These are phyloP conservation scores for Colletotrichum gigasporum DNA, from an alignment of 2,329 filamentous ascomycete genomes.

Conservation along the genomic window DNA sequence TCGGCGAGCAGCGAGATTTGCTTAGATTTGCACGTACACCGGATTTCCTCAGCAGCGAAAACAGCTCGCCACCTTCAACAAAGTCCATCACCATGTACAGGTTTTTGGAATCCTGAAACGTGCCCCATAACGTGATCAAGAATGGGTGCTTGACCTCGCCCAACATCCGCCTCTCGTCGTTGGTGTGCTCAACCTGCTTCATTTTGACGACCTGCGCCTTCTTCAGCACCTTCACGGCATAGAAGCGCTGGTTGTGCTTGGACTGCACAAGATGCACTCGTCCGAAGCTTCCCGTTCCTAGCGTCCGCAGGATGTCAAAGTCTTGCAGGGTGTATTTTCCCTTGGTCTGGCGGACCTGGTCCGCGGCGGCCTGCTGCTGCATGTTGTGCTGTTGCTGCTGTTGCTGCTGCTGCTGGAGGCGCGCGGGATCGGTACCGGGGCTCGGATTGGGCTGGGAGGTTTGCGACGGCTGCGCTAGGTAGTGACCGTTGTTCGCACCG, in stretches of 20 bases:
- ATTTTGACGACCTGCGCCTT: conserved; percentile 99
- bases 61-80: conserved; percentile 96
- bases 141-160: conserved; percentile 98
- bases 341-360: conserved; percentile 76
- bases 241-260: conserved; percentile 97
- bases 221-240: conserved; percentile 98
- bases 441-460: conserved; percentile 44
- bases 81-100: conserved; percentile 99
- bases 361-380: conserved; percentile 46
- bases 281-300: conserved; percentile 97
- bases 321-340: conserved; percentile 96
- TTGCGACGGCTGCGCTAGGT: conserved; percentile 36
- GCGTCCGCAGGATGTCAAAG: conserved; percentile 88
- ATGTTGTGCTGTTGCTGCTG: conserved; percentile 40
- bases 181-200: conserved; percentile 99
- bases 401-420: conserved; percentile 46
- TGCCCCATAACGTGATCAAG: conserved; percentile 97
- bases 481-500: conserved; percentile 35
- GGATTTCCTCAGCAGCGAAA: conserved; percentile 94
- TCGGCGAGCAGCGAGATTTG: not conserved
- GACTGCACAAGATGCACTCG: conserved; percentile 97
- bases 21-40: conserved; percentile 63
- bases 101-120: conserved; percentile 94
- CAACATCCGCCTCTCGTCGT: conserved; percentile 96
- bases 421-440: conserved; percentile 47